Base-by-base conservation (phyloP, 257 asterid genomes). In the Fraxinus pennsylvanica region DNA sequence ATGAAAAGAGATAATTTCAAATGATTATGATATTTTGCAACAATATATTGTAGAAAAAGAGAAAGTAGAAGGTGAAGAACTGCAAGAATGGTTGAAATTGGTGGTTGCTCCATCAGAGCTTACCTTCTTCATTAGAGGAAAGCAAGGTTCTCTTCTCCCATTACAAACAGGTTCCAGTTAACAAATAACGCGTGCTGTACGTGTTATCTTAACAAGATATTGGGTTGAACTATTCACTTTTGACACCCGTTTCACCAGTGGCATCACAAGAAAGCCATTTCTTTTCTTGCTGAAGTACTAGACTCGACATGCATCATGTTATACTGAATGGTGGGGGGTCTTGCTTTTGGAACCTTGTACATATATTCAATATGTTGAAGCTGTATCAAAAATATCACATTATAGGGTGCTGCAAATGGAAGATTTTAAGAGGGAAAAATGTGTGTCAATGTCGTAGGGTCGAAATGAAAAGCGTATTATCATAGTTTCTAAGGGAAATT, bases 51-150 rank as follows among this genome's bases (percentile, higher is more conserved):
- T 84, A 96, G 99, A 87, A 29, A 91, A 91, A 65, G 99, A 96
- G 91, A 96, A 93, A 81, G 97, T 96, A 73, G 98, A 93, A 87
- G 98, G 98, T 13, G 97, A 96, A 84, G 97, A 93, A 74, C 91
- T 96, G 79, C 96, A 93, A 81, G 92, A 90, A 84, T 90, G 97
- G 97, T 81, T 96, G 87, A 96, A 87, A 80, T 65, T 80, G 83
- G 98, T 96, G 75, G 96, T 96, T 83, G 96, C 98, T 63, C 98
- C 98, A 12, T 92, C 96, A 5, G 97, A 94, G 77, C 97, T 96
- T 68, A 84, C 91, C 5, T 89, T 82, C 85, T 94, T 94, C 78
- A 85, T 94, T 68, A 85, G 87, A 69, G 98, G 97, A 74, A 90
- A 92, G 74, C 94, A 89, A 80, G 88, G 85, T 36, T 86, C 95